These are phyloP conservation scores for Spatholobus suberectus DNA, from an alignment of 306 rosid genomes.

Conservation along the genomic window DNA sequence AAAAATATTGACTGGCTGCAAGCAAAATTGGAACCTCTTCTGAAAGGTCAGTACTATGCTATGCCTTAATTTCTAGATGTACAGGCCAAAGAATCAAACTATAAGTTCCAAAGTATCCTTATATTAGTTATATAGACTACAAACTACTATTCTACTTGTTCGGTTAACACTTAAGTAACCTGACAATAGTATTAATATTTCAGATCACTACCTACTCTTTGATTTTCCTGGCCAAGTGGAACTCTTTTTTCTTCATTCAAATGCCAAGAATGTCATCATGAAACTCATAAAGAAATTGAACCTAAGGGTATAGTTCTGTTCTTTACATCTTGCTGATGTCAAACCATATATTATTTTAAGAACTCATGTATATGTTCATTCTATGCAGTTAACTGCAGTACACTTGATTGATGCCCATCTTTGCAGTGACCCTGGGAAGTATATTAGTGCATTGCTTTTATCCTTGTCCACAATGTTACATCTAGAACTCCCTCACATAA, in stretches of 20 bases:
- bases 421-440: conserved; percentile 97
- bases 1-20: conserved; percentile 92
- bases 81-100: background rate
- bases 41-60: conserved; percentile 71
- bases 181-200: conserved; percentile 47
- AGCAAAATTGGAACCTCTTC: conserved; percentile 78
- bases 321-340: conserved; percentile 36
- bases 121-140: background rate
- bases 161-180: conserved; percentile 17
- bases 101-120: conserved; percentile 9
- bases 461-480: conserved; percentile 92
- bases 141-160: conserved; percentile 25
- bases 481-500: conserved; percentile 88
- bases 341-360: conserved; percentile 20
- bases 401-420: conserved; percentile 96
- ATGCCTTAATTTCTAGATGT: conserved; percentile 32
- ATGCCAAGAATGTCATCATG: conserved; percentile 80
- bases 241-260: conserved; percentile 86
- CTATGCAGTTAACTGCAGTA: conserved; percentile 88
- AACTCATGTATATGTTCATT: conserved; percentile 47
- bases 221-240: conserved; percentile 99
- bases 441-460: conserved; percentile 86
- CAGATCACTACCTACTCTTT: conserved; percentile 97
- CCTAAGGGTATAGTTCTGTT: conserved; percentile 67
- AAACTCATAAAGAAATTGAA: conserved; percentile 75